Evolutionary conservation across 2,329 filamentous ascomycete genomes (phyloP).

Genomic region (Aspergillus sp.): DNA sequence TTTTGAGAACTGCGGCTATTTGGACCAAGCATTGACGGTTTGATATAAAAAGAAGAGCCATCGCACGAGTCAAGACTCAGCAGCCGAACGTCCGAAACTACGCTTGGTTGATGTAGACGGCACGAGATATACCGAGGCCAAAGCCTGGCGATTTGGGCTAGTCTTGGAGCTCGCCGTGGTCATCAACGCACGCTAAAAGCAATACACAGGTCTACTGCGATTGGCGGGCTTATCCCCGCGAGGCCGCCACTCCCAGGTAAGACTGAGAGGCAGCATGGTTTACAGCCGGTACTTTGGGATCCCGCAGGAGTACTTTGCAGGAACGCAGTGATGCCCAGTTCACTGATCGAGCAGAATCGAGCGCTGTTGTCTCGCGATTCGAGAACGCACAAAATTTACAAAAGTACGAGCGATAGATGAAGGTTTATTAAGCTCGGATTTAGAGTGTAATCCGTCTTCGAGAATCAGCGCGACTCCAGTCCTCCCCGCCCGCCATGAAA

Average conservation of each 20-base stretch:
- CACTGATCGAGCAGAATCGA: too few relatives aligned
- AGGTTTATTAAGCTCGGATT: constrained; percentile 3
- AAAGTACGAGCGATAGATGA: not conserved
- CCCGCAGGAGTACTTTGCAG: too few relatives aligned
- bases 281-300: not conserved
- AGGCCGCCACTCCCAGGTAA: not conserved
- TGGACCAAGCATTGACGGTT: constrained; percentile 2
- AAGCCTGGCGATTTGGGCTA: too few relatives aligned
- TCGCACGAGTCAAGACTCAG: not conserved
- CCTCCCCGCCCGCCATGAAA: constrained; percentile 6
- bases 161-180: not conserved
- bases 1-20: not conserved
- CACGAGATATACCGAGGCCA: not conserved
- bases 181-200: not conserved
- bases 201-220: not conserved
- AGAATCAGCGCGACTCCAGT: not conserved
- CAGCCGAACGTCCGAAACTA: not conserved
- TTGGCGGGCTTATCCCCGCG: not conserved
- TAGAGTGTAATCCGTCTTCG: not conserved
- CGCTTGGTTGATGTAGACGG: not conserved
- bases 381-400: not conserved
- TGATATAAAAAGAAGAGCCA: not conserved
- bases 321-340: too few relatives aligned
- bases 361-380: too few relatives aligned
- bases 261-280: not conserved